Percentiles rank a stretch among this genome's conserved stretches.
Conservation (phyloP, 2,329 filamentous ascomycete genomes). For the Paradendryphiella salina region DNA sequence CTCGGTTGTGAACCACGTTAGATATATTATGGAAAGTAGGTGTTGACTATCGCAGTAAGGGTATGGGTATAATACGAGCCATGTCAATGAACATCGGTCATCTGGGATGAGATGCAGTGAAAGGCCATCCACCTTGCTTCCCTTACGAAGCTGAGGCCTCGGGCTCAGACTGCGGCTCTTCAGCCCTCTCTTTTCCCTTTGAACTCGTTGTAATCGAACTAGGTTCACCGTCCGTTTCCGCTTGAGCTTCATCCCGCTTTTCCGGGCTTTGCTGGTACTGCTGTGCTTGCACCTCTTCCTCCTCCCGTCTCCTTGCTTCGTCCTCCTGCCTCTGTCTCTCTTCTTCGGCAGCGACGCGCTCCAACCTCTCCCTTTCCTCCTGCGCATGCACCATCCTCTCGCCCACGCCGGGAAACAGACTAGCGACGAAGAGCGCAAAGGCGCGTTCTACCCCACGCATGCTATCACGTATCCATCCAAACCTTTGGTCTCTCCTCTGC, state of each 20-base stretch:
- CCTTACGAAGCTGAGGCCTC: not conserved
- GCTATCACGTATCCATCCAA: slow-evolving; percentile 38
- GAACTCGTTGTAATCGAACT: slow-evolving; percentile 2
- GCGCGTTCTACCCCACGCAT: slow-evolving; percentile 58
- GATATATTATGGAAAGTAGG: no score
- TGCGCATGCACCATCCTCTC: slow-evolving; percentile 63
- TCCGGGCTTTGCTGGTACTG: slow-evolving; percentile 2
- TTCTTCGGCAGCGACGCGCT: slow-evolving; percentile 37
- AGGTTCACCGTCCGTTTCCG: not conserved
- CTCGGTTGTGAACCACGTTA: no score
- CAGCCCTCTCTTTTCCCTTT: slow-evolving; percentile 28
- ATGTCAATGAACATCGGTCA: not conserved
- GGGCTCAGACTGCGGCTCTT: not conserved
- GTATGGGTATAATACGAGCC: not conserved
- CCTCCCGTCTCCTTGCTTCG: slow-evolving; percentile 13
- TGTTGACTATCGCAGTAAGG: no score
- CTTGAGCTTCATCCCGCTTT: slow-evolving; percentile 17
- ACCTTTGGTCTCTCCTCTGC: slow-evolving; percentile 37
- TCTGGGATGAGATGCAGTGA: not conserved
- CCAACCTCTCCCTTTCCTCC: slow-evolving; percentile 51
- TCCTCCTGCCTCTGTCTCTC: slow-evolving; percentile 23
- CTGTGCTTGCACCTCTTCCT: slow-evolving; percentile 14
- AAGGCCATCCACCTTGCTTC: not conserved
- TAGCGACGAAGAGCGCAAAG: slow-evolving; percentile 64
- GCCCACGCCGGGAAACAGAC: slow-evolving; percentile 64